phyloP scores from a whole-genome alignment of 1,284 basidiomycete genomes.

The Bjerkandera adusta region DNA sequence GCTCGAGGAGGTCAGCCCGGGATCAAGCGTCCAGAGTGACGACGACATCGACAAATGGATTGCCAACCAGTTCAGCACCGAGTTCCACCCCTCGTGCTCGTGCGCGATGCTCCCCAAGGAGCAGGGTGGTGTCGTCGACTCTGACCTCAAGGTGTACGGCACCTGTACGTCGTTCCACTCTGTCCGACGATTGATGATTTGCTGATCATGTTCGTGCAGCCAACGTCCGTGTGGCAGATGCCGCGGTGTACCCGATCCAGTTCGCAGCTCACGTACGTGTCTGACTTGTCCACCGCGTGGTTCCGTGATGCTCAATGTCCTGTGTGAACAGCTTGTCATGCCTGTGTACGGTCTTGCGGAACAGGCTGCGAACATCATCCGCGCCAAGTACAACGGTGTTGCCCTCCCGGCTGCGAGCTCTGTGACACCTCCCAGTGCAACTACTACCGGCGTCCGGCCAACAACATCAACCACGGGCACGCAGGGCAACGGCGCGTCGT shows the following conservation, averaged over 20 bases:
- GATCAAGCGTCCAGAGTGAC: constrained; percentile 38
- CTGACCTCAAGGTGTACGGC: constrained; percentile 62
- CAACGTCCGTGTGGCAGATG: constrained; percentile 52
- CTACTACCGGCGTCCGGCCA: neutral
- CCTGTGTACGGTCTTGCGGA: constrained; percentile 72
- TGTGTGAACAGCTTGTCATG: constrained; percentile 40
- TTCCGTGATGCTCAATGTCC: constrained; percentile 17
- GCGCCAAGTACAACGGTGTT: constrained; percentile 39
- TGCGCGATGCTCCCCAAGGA: constrained; percentile 62
- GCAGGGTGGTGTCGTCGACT: constrained; percentile 65
- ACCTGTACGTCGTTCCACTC: constrained; percentile 25
- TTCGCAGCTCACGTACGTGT: constrained; percentile 48
- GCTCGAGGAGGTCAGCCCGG: constrained; percentile 38
- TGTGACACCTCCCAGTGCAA: constrained; percentile 10
- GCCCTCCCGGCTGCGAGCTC: constrained; percentile 11
- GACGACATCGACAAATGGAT: constrained; percentile 48
- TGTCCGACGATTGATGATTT: neutral
- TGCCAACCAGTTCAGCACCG: constrained; percentile 36
- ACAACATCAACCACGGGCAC: neutral
- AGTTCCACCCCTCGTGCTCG: constrained; percentile 59
- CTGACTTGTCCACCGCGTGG: constrained; percentile 17
- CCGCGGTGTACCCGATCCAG: constrained; percentile 53
- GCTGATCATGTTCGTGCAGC: constrained; percentile 14
- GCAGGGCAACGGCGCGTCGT: constrained; percentile 2
- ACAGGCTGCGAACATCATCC: constrained; percentile 62